Base-by-base conservation (phyloP, 164 flowering plant genomes). In the Vitis rupestris region DNA sequence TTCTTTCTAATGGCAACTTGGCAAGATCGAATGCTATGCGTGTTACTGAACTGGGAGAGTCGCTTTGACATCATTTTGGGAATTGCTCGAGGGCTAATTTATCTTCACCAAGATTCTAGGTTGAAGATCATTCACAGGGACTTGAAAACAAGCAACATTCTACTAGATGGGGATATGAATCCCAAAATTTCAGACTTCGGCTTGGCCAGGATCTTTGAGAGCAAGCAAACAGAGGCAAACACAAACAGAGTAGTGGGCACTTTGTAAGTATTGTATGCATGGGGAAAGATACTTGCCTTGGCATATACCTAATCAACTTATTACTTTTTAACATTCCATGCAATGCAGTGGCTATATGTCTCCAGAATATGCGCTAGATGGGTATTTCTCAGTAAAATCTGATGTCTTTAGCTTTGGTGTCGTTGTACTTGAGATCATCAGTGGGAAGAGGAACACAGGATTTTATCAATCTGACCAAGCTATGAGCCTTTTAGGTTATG, bases 101-200 rank as follows among this genome's bases (percentile, higher is more conserved):
- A 79, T 68, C 79, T 79, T 3, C 82, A 79, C 50, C 77, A 79
- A 54, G 82, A 79, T 61, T 79, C 82, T 9, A 75, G 82, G 64
- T 68, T 78, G 59, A 78, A 78, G 62, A 75, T 78, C 59, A 75
- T 78, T 19, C 81, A 78, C 19, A 67, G 81, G 65, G 81, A 78
- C 31, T 48, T 78, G 62, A 78, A 78, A 54, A 65, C 76, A 10
- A 75, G 81, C 59, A 79, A 79, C 59, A 70, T 79, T 47, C 69
- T 79, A 1, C 65, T 79, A 47, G 82, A 76, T 56, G 70, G 67
- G 27, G 80, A 79, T 52, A 79, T 73, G 82, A 79, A 76, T 30
- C 82, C 82, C 47, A 79, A 76, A 44, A 79, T 79, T 13, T 79
- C 82, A 2, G 82, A 79, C 66, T 79, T 79, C 44, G 82, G 82